Base-by-base conservation (phyloP, 1,284 basidiomycete genomes). In the Rhodofomes roseus region DNA sequence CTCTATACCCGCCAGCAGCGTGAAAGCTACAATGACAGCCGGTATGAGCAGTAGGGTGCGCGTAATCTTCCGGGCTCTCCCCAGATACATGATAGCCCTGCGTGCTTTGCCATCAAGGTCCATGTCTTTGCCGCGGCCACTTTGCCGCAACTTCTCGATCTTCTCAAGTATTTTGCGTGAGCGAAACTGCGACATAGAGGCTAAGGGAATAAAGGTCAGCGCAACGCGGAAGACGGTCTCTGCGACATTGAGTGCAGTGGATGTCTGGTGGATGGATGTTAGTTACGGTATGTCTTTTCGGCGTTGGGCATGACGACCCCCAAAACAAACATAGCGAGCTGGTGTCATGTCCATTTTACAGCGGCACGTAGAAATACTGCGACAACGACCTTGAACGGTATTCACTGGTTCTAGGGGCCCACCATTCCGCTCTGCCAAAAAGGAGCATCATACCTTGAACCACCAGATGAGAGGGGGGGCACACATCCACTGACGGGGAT, bases 1-100 rank as follows among this genome's bases (percentile, higher is more conserved):
- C 71, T 96, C 93, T 56, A 92, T 69, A 60, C 90, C 93, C 1
- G 90, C 89, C 1, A 92, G 59, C 60, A 93, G 85, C 0, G 89
- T 91, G 1, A 83, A 78, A 77, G 83, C 85, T 67, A 95, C 85
- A 16, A 95, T 71, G 11, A 82, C 63, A 25, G 84, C 73, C 0
- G 94, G 94, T 27, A 89, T 76, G 50, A 87, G 76, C 55, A 94
- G 71, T 18, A 95, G 77, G 25, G 81, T 60, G 54, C 85, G 82
- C 60, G 84, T 54, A 25, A 76, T 66, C 1, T 81, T 87, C 56
- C 79, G 75, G 20, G 73, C 69, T 54, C 81, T 78, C 46, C 87
- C 78, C 29, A 70, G 71, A 60, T 78, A 80, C 27, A 85, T 69
- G n/a, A 84, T 27, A 4, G 12, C 64, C 9, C 66, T 70, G 12